These are phyloP conservation scores for Xylogone sp. DNA, from an alignment of 2,329 filamentous ascomycete species.

Conservation along the genomic window DNA sequence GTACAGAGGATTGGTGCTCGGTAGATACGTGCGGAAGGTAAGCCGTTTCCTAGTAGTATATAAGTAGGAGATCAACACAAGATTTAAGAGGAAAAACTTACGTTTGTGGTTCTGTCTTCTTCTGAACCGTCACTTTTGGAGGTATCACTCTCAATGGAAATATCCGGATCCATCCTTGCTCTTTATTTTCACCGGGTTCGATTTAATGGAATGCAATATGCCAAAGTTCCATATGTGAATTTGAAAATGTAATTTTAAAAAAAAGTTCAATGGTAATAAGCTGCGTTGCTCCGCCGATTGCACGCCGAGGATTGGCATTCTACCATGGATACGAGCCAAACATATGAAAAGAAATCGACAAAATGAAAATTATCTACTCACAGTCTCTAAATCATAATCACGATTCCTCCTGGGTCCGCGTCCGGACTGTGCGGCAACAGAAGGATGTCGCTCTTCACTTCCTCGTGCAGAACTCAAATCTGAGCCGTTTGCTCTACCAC, in stretches of 20 bases:
- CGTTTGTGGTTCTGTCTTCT: too few relatives aligned
- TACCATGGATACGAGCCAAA: neutral
- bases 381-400: conserved; percentile 80
- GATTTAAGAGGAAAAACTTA: too few relatives aligned
- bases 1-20: neutral
- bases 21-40: neutral
- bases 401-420: conserved; percentile 71
- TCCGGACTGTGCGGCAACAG: conserved; percentile 54
- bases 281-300: neutral
- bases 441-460: conserved; percentile 72
- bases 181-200: too few relatives aligned
- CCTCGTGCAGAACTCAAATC: conserved; percentile 64
- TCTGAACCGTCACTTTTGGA: too few relatives aligned
- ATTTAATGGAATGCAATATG: too few relatives aligned
- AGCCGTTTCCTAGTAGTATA: too few relatives aligned
- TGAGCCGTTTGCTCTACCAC: conserved; percentile 44
- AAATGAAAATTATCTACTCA: conserved; percentile 41
- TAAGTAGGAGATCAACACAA: too few relatives aligned
- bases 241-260: neutral
- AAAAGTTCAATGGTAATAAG: neutral
- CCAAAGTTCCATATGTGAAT: neutral
- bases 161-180: too few relatives aligned
- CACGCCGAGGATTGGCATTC: neutral
- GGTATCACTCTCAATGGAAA: too few relatives aligned
- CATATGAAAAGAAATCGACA: conserved; percentile 1